Base-by-base conservation (phyloP, 805 yeast species). In the Sungouiella blattae region DNA sequence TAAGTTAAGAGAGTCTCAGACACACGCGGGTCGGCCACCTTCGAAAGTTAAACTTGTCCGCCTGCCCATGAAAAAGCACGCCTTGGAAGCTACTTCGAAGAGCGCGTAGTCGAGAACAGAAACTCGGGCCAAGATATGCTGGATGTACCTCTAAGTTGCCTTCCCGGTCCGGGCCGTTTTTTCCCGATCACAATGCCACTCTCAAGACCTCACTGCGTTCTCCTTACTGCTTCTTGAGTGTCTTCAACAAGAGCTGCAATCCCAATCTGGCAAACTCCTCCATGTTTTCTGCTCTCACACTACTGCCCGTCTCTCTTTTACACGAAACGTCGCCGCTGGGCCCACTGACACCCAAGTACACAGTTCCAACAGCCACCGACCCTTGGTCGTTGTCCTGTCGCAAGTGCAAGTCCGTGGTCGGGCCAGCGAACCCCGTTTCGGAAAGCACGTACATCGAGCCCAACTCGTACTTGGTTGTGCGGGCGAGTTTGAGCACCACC, bases 351-450 rank as follows among this genome's bases (percentile, higher is more conserved):
- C 88, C 95, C 30, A 86, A 55, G 50, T 69, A 87, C 0, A 82
- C 91, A 1, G 78, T 73, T 4, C 95, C 95, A 1, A 78, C 69
- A 25, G 64, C 66, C 9, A 55, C 60, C 33, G 54, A 43, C 4
- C 24, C 46, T 3, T 38, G 41, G 27, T 42, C 50, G 20, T 43
- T 46, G 15, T 59, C 55, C 17, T 43, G 52, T 11, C 35, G 36
- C 34, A 69, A 60, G 49, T 56, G 78, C 54, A 58, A 55, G 41
- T 65, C 70, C 28, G 57, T 61, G 6, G 67, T 64, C 2, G 94
- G 93, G 1, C 95, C 95, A 0, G 96, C 95, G 67, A 83, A 82
- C 1, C 95, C 96, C 1, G 93, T 81, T 57, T 87, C 96, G 1
- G 89, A 80, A 13, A 87, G 66, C 4, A 86, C 87, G 58, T 79